Percentiles rank a stretch among this genome's conserved stretches.
Evolutionary conservation across 1,284 basidiomycete genomes (phyloP).

Genomic region (Anthracocystis panici-leucophaei): DNA sequence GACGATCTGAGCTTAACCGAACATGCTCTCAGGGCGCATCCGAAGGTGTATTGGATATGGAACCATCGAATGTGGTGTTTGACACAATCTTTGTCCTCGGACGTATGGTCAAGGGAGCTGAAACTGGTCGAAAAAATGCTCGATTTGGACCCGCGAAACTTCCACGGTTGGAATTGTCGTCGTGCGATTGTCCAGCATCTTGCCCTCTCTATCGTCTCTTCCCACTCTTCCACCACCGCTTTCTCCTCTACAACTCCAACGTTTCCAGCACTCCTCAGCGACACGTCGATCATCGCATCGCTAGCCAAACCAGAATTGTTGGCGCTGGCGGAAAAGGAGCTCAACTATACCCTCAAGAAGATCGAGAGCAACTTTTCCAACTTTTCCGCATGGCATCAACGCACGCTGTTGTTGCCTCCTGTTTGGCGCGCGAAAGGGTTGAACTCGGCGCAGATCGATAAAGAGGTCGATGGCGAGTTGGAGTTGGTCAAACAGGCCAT

Average conservation of each 20-base stretch:
- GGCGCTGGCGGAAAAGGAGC: conserved; percentile 48
- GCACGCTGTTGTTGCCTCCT: conserved; percentile 82
- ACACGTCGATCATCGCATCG: background rate
- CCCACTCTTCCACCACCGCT: background rate
- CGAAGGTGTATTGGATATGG: conserved; percentile 70
- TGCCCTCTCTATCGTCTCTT: conserved; percentile 30
- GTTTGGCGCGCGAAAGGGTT: conserved; percentile 74
- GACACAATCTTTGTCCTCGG: background rate
- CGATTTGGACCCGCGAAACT: conserved; percentile 65
- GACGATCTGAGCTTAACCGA: conserved; percentile 64
- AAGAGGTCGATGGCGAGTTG: conserved; percentile 77
- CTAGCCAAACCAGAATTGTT: conserved; percentile 19
- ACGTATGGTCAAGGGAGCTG: conserved; percentile 62
- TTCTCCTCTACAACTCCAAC: background rate
- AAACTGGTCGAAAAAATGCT: conserved; percentile 67
- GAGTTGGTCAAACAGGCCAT: conserved; percentile 92
- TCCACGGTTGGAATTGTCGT: conserved; percentile 67
- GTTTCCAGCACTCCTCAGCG: conserved; percentile 26
- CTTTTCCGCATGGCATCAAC: conserved; percentile 98
- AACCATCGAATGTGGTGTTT: conserved; percentile 69
- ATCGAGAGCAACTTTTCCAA: conserved; percentile 96
- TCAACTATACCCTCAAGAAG: conserved; percentile 78
- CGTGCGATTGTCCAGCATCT: conserved; percentile 59
- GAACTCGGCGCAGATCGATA: conserved; percentile 69
- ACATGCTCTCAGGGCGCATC: conserved; percentile 63